phyloP scores from a whole-genome alignment of 176 grass and related monocot species.

The Themeda triandra region DNA sequence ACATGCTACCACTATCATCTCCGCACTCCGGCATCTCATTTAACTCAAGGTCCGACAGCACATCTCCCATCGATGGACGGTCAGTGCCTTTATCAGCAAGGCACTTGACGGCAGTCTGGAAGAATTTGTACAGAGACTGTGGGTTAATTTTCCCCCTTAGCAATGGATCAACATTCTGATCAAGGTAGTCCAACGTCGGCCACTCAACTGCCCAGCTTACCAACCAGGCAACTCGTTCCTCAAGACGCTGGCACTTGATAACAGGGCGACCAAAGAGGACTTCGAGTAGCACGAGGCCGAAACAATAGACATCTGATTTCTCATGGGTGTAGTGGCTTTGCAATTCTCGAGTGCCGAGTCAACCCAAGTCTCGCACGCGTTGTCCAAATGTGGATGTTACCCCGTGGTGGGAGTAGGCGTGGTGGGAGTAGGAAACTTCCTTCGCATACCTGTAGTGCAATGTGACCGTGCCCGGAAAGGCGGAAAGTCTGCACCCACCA shows the following conservation, averaged over 20 bases:
- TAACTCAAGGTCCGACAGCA: too few relatives aligned
- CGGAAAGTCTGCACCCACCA: neutral
- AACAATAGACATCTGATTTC: conserved; percentile 11
- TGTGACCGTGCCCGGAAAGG: too few relatives aligned
- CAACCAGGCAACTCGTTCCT: neutral
- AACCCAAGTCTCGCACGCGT: neutral
- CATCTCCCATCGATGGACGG: neutral
- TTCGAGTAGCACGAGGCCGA: neutral
- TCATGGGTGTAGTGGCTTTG: too few relatives aligned
- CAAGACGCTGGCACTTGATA: neutral
- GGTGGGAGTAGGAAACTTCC: neutral
- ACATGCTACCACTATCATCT: too few relatives aligned
- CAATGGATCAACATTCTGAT: neutral
- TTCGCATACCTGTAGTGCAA: too few relatives aligned
- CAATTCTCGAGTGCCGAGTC: too few relatives aligned
- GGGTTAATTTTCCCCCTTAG: neutral
- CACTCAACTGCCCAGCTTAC: neutral
- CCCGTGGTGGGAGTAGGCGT: too few relatives aligned
- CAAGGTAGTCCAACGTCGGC: neutral
- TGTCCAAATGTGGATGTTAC: neutral
- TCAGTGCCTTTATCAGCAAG: neutral
- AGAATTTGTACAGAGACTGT: neutral
- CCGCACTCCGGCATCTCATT: too few relatives aligned
- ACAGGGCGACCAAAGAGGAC: neutral
- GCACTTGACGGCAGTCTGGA: neutral